Percentiles rank a stretch among this genome's conserved stretches.
These are phyloP conservation scores for Phlebiopsis gigantea DNA, from an alignment of 768 basidiomycete species.

Conservation along the genomic window DNA sequence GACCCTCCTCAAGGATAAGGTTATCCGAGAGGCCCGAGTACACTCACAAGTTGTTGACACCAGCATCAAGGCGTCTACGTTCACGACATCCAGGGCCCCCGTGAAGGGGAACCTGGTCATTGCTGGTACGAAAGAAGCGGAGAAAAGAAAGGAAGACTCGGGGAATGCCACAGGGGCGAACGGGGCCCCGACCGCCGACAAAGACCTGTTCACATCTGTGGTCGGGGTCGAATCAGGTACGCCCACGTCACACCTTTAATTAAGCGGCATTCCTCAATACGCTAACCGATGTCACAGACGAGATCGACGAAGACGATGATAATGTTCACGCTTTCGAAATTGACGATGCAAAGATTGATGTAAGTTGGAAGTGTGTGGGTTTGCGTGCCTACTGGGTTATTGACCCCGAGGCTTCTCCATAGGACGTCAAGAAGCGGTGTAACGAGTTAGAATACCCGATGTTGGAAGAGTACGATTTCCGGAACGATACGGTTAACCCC, in stretches of 20 bases:
- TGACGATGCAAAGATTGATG: slow-evolving; percentile 89
- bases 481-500: slow-evolving; percentile 93
- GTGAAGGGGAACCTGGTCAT: slow-evolving; percentile 79
- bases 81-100: slow-evolving; percentile 80
- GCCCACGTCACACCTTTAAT: slow-evolving; percentile 15
- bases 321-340: slow-evolving; percentile 98
- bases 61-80: slow-evolving; percentile 70
- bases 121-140: slow-evolving; percentile 74
- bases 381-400: not conserved
- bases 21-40: slow-evolving; percentile 82
- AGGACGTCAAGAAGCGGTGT: slow-evolving; percentile 96
- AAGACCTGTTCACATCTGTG: slow-evolving; percentile 91
- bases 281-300: slow-evolving; percentile 50
- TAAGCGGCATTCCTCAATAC: not conserved
- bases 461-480: slow-evolving; percentile 98
- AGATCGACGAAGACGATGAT: slow-evolving; percentile 97
- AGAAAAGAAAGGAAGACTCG: slow-evolving; percentile 64
- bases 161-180: slow-evolving; percentile 26
- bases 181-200: slow-evolving; percentile 40
- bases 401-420: slow-evolving; percentile 7
- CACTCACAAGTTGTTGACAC: slow-evolving; percentile 63
- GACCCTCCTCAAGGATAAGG: slow-evolving; percentile 75
- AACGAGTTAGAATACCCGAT: slow-evolving; percentile 97
- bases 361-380: slow-evolving; percentile 22
- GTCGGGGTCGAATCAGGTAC: slow-evolving; percentile 87